Base-by-base conservation (phyloP, 2,329 filamentous ascomycete species). In the Lachnellula hyalina region DNA sequence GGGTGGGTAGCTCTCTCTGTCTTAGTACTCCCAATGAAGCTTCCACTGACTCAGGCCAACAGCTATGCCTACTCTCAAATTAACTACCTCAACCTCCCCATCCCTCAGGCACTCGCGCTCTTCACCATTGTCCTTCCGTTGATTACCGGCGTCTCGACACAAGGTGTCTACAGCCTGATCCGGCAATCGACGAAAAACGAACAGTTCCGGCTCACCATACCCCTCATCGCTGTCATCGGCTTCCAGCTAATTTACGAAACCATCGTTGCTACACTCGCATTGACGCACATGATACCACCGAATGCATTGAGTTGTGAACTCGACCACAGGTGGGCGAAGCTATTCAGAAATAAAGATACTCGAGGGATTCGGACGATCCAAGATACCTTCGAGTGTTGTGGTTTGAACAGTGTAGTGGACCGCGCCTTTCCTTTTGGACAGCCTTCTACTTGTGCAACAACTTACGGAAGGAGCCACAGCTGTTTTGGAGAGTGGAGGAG, bases 331-430 rank as follows among this genome's bases (percentile, higher is more conserved):
- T 90, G 86, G 86, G 71, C 74, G 61, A 59, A 55, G 2, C 65
- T 88, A 54, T 89, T 75, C 62, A 67, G 60, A 0, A 61, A 64
- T 0, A 81, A 84, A 56, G 73, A 87, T 52, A 74, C 17, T 59
- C 0, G 63, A 65, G 5, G 68, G 74, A 2, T 78, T 90, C 54
- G 73, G 76, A 42, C 71, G 2, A 85, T 90, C 49, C 87, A 90
- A 64, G 83, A 90, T 65, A 68, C 76, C 0, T 77, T 88, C 34
- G 66, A 78, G 7, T 90, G 87, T 71, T 90, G 87, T 61, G 87
- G 87, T 0, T 73, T 88, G 35, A 75, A 75, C 53, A 77, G 74
- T 4, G 66, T 81, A 28, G 69, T 66, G 32, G 85, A 90, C 63
- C 80, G 79, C 61, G 78, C 80, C 0, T 89, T 78, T 73, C 87